Evolutionary conservation across 2,329 filamentous ascomycete genomes (phyloP).

Genomic region (Claviceps sorghi): DNA sequence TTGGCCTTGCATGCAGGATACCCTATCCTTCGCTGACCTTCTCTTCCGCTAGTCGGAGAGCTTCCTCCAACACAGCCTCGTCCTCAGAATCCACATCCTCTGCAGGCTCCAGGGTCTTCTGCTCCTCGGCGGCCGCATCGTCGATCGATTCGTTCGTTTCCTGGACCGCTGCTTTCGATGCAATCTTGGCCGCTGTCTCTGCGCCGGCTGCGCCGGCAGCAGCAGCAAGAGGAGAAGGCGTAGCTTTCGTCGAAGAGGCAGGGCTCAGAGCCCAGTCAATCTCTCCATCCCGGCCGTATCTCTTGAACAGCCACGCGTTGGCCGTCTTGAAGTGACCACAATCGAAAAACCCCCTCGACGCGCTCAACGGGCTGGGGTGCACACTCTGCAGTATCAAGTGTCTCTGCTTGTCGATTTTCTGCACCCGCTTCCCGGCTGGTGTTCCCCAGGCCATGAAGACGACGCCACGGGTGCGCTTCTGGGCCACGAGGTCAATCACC

Average conservation of each 20-base stretch:
- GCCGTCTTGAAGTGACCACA: constrained; percentile 69
- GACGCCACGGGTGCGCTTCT: constrained; percentile 63
- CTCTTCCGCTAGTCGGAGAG: constrained; percentile 18
- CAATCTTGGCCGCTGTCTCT: constrained; percentile 10
- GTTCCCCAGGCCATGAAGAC: constrained; percentile 93
- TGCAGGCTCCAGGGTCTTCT: constrained; percentile 2
- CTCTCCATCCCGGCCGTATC: constrained; percentile 65
- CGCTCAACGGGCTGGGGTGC: constrained; percentile 89
- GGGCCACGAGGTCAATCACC: constrained; percentile 74
- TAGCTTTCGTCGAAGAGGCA: constrained; percentile 19
- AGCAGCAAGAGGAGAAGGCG: not conserved
- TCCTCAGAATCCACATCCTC: constrained; percentile 22
- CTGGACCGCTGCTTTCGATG: constrained; percentile 9
- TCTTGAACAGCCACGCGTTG: constrained; percentile 67
- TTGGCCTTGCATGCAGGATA: not conserved
- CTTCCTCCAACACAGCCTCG: constrained; percentile 23
- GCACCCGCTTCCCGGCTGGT: constrained; percentile 66
- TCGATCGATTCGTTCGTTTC: constrained; percentile 1
- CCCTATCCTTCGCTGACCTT: constrained; percentile 10
- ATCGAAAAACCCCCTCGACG: constrained; percentile 65
- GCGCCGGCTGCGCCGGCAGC: constrained; percentile 9
- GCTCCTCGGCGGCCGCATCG: not conserved
- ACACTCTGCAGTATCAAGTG: constrained; percentile 78
- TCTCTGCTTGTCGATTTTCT: constrained; percentile 53
- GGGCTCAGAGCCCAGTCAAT: constrained; percentile 67